These are phyloP conservation scores for Calocybe indica DNA, from an alignment of 768 basidiomycete species.

Conservation along the genomic window DNA sequence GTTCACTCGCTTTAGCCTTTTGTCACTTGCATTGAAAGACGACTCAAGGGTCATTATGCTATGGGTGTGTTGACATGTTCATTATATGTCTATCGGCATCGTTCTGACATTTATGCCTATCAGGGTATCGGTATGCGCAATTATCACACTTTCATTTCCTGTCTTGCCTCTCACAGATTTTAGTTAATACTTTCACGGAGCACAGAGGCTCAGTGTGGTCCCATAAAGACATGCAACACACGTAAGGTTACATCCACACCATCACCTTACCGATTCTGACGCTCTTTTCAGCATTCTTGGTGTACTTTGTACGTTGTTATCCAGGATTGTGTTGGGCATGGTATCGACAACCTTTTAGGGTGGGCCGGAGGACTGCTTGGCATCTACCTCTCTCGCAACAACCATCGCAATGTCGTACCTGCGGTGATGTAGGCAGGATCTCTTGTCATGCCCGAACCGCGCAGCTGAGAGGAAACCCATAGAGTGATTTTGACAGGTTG, in stretches of 20 bases:
- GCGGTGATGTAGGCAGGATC: conserved; percentile 56
- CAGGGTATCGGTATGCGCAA: conserved; percentile 52
- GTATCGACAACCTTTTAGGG: conserved; percentile 40
- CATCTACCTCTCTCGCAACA: conserved; percentile 73
- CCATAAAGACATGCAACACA: conserved; percentile 93
- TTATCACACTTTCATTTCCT: background rate
- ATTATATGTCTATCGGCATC: background rate
- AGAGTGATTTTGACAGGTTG: conserved; percentile 90
- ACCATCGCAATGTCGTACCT: conserved; percentile 82
- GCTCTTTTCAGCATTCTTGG: conserved; percentile 51
- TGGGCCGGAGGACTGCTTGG: conserved; percentile 92
- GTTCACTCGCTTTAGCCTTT: conserved; percentile 12
- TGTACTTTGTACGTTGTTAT: conserved; percentile 50
- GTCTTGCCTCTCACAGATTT: conserved; percentile 2
- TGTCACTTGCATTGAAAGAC: background rate
- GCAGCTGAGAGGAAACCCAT: background rate
- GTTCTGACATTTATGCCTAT: background rate
- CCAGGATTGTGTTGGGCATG: background rate
- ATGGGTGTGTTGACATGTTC: conserved; percentile 32
- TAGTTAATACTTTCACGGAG: conserved; percentile 91
- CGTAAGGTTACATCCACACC: conserved; percentile 41
- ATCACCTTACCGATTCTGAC: background rate
- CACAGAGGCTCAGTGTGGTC: conserved; percentile 80
- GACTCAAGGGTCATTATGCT: conserved; percentile 37
- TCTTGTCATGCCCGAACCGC: background rate